phyloP scores from a whole-genome alignment of 805 yeast species.

The Clavispora fructus region DNA sequence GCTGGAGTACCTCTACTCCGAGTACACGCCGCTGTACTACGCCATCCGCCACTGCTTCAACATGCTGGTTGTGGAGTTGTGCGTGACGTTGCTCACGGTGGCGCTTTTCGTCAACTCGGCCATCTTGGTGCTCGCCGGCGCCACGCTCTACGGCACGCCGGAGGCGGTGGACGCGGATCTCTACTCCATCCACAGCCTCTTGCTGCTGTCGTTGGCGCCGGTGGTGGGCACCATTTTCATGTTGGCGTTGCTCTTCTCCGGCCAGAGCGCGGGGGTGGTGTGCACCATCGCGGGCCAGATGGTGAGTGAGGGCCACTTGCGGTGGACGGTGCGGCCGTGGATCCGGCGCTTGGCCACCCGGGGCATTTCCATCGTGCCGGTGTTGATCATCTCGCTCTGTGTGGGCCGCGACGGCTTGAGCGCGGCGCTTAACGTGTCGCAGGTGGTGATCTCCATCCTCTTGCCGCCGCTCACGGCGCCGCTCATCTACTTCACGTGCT shows the following conservation, averaged over 20 bases:
- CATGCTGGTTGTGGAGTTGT: slow-evolving; percentile 68
- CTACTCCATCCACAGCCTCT: slow-evolving; percentile 65
- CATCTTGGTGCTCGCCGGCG: slow-evolving; percentile 76
- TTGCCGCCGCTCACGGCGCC: slow-evolving; percentile 86
- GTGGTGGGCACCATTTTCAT: slow-evolving; percentile 82
- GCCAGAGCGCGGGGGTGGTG: slow-evolving; percentile 87
- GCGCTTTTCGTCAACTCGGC: slow-evolving; percentile 86
- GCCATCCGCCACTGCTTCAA: slow-evolving; percentile 71
- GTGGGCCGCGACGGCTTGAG: slow-evolving; percentile 73
- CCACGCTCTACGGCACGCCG: slow-evolving; percentile 64
- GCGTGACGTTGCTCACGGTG: slow-evolving; percentile 65
- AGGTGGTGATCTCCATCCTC: slow-evolving; percentile 75
- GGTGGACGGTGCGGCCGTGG: slow-evolving; percentile 81
- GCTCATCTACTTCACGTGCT: slow-evolving; percentile 73
- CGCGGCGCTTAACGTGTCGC: slow-evolving; percentile 75
- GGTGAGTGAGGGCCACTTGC: slow-evolving; percentile 84
- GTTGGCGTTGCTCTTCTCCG: slow-evolving; percentile 77
- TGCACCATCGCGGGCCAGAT: slow-evolving; percentile 93
- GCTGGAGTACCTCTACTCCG: slow-evolving; percentile 28
- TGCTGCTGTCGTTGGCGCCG: slow-evolving; percentile 57
- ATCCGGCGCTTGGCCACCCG: slow-evolving; percentile 73
- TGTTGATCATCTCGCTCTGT: slow-evolving; percentile 62
- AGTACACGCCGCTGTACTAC: slow-evolving; percentile 63
- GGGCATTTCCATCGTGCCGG: slow-evolving; percentile 74
- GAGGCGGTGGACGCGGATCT: slow-evolving; percentile 73